A percentile compares a stretch with the other conserved stretches of the same genome.
phyloP scores from a whole-genome alignment of 2,329 filamentous ascomycete genomes.

The Lecanosticta acicola region DNA sequence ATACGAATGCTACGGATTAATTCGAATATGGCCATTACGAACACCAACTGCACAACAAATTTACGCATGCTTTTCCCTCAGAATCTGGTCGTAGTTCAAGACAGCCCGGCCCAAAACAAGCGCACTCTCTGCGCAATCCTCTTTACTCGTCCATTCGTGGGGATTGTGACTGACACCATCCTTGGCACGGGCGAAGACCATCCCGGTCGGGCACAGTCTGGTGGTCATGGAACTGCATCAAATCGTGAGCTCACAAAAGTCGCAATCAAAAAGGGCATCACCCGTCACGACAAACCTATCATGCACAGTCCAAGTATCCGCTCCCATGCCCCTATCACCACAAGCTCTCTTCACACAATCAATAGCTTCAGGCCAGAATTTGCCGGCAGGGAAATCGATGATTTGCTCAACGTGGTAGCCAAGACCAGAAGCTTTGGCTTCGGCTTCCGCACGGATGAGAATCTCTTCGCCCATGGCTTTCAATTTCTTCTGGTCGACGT shows the following conservation, averaged over 20 bases:
- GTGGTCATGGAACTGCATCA: constrained; percentile 26
- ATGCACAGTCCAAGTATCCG: constrained; percentile 24
- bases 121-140: constrained; percentile 25
- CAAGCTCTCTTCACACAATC: constrained; percentile 24
- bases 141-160: constrained; percentile 25
- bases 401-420: constrained; percentile 1
- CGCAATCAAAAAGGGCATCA: no score
- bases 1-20: no score
- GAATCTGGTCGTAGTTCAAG: constrained; percentile 25
- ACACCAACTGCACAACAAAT: background rate
- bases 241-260: background rate
- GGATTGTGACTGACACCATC: constrained; percentile 26
- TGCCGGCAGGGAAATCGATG: constrained; percentile 9
- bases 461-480: constrained; percentile 24
- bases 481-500: constrained; percentile 20
- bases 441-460: constrained; percentile 7
- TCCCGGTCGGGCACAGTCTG: constrained; percentile 26
- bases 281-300: constrained; percentile 16
- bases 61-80: constrained; percentile 15
- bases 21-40: no score
- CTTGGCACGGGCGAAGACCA: constrained; percentile 29
- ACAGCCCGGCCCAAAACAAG: constrained; percentile 25
- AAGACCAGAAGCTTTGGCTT: constrained; percentile 1
- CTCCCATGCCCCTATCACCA: constrained; percentile 23
- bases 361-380: constrained; percentile 13